Evolutionary conservation across 768 basidiomycete species (phyloP), one percentile per base, ranked within the genome.

Genomic region (Leucocoprinus leucothites): DNA sequence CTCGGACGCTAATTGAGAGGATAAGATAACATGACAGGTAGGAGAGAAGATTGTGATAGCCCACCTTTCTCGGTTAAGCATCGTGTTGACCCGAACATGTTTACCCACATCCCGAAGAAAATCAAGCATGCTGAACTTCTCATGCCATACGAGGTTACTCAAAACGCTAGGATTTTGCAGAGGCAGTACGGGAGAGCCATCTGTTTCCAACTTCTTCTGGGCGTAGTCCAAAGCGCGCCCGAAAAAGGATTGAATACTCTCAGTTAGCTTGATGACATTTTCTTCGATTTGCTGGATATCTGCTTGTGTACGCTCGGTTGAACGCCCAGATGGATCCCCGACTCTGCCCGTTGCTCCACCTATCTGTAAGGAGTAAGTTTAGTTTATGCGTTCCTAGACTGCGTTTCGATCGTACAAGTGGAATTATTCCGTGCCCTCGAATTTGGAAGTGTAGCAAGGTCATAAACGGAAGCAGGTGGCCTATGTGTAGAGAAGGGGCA

Each of bases 321-420:
- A 78, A 34, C 95, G 81, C 1, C 97, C 96, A 3, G 95, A 96
- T 7, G 97, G 97, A 66, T 99, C 97, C 5, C 97, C 97, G 43
- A 99, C 87, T n/a, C 89, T 84, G 8, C 94, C 97, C 0, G 96
- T 98, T 8, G 94, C 95, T 1, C 94, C 94, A 28, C 97, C 96
- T 67, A 98, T 89, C 96, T 98, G 64, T 28, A 26, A 28, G n/a
- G 38, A 38, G 16, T 8, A 26, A 41, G 58, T 19, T 16, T n/a
- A 41, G 58, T 19, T 16, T n/a, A 35, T 26, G 40, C 21, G 3
- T 34, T 5, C 22, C 16, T 13, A 42, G 26, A 7, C 25, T 4
- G n/a, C 24, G 1, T 13, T 13, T 18, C 52, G n/a, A 2, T 69
- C 90, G 71, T 64, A 97, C 96, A 24, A 99, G 78, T 3, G 91